A percentile compares a stretch with the other conserved stretches of the same genome.
Conservation (phyloP, 2,329 filamentous ascomycete genomes). For the Torrubiellomyces zombiae region DNA sequence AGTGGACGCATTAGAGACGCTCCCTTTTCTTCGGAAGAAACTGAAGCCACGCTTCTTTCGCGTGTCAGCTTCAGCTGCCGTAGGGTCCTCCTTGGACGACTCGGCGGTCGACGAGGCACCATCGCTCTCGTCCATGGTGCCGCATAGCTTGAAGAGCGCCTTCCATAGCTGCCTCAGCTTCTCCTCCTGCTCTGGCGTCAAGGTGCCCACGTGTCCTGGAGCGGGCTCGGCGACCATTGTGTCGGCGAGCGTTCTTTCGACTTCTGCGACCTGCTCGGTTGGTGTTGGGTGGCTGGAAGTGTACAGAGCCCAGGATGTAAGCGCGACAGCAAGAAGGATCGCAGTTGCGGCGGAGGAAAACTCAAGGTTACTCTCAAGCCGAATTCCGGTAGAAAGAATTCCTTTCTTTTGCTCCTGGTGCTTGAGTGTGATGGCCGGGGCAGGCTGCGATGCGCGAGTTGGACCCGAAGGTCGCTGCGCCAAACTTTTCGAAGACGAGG, state of each 20-base stretch:
- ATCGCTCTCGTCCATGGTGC: conserved; percentile 25
- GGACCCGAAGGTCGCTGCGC: no score
- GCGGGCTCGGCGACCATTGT: conserved; percentile 27
- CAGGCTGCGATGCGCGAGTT: no score
- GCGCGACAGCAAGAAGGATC: conserved; percentile 1
- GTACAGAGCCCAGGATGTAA: conserved; percentile 3
- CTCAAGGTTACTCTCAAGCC: no score
- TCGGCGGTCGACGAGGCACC: conserved; percentile 7
- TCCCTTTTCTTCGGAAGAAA: conserved; percentile 50
- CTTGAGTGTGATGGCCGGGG: no score
- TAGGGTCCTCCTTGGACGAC: conserved; percentile 1
- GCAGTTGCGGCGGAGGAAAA: conserved; percentile 5
- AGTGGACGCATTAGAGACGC: conserved; percentile 23
- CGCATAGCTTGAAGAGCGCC: conserved; percentile 58
- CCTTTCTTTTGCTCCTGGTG: no score
- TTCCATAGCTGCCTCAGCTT: conserved; percentile 83
- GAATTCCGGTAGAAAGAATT: no score
- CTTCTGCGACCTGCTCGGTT: not conserved
- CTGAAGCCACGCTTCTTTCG: conserved; percentile 55
- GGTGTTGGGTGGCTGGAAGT: not conserved
- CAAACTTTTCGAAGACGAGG: no score
- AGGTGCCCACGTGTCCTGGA: conserved; percentile 65
- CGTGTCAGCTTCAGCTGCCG: conserved; percentile 35
- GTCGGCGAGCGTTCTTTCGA: conserved; percentile 5
- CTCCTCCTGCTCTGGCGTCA: conserved; percentile 77